phyloP scores from a whole-genome alignment of 2,329 filamentous ascomycete species.

The Mycosphaerella sp. region DNA sequence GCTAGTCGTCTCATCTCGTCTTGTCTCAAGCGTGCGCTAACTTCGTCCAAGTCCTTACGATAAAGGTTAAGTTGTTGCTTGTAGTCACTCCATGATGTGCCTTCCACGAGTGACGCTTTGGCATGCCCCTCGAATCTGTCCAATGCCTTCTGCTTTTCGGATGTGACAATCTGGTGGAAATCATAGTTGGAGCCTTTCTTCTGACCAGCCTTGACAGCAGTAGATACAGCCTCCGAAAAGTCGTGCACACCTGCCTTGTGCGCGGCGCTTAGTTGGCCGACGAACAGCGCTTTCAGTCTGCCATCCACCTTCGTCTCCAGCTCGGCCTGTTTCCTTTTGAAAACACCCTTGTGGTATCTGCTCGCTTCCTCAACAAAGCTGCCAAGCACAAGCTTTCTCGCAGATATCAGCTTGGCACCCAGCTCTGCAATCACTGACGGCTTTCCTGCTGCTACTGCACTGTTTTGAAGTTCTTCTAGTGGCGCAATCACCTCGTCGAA shows the following conservation, averaged over 20 bases:
- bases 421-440: slow-evolving; percentile 67
- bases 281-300: slow-evolving; percentile 81
- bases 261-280: slow-evolving; percentile 77
- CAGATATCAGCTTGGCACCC: slow-evolving; percentile 64
- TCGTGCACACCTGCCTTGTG: slow-evolving; percentile 80
- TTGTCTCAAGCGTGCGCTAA: slow-evolving; percentile 75
- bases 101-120: slow-evolving; percentile 66
- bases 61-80: slow-evolving; percentile 72
- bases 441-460: slow-evolving; percentile 66
- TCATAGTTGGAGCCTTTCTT: slow-evolving; percentile 88
- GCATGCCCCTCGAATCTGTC: slow-evolving; percentile 71
- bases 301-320: slow-evolving; percentile 80
- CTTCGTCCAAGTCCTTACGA: slow-evolving; percentile 84
- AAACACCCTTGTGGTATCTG: slow-evolving; percentile 95
- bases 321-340: slow-evolving; percentile 75
- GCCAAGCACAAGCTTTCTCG: slow-evolving; percentile 67
- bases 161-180: slow-evolving; percentile 86
- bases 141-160: slow-evolving; percentile 71
- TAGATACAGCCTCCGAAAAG: slow-evolving; percentile 83
- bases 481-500: slow-evolving; percentile 80
- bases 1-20: slow-evolving; percentile 95
- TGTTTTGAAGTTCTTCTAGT: slow-evolving; percentile 78
- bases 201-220: slow-evolving; percentile 82
- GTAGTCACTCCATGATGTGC: slow-evolving; percentile 82
- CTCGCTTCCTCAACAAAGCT: slow-evolving; percentile 88